These are phyloP conservation scores for Xylaria acuta DNA, from an alignment of 495 filamentous ascomycete genomes.

Conservation along the genomic window DNA sequence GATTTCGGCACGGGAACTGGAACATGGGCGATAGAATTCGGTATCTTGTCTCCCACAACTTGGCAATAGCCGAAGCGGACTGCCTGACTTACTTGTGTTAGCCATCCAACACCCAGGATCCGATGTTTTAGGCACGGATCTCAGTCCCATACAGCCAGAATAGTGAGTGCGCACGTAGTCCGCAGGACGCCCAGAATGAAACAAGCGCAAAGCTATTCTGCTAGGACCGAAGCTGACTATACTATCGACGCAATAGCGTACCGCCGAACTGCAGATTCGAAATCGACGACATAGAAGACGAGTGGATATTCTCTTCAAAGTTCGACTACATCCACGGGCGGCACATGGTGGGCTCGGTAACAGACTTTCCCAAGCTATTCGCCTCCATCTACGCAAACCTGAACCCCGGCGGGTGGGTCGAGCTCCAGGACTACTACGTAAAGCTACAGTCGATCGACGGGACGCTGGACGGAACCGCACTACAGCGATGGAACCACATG, in stretches of 20 bases:
- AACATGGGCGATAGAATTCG: slow-evolving; percentile 56
- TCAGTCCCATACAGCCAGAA: slow-evolving; percentile 55
- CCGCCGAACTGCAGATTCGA: slow-evolving; percentile 58
- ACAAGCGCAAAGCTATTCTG: neutral
- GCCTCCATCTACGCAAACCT: slow-evolving; percentile 48
- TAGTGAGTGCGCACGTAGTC: slow-evolving; percentile 35
- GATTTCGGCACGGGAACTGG: slow-evolving; percentile 58
- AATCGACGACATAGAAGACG: slow-evolving; percentile 59
- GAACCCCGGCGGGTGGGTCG: slow-evolving; percentile 59
- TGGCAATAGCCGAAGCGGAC: neutral
- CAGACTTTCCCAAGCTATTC: slow-evolving; percentile 51
- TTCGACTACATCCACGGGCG: slow-evolving; percentile 62
- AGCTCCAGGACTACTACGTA: slow-evolving; percentile 53
- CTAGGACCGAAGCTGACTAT: neutral
- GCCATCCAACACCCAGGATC: slow-evolving; percentile 27
- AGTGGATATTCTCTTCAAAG: slow-evolving; percentile 50
- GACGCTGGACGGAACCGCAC: slow-evolving; percentile 35
- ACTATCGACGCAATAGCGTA: slow-evolving; percentile 26
- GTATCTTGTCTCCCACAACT: slow-evolving; percentile 38
- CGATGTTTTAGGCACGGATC: slow-evolving; percentile 51
- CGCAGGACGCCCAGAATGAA: neutral
- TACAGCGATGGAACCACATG: slow-evolving; percentile 43
- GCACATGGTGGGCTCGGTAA: slow-evolving; percentile 51
- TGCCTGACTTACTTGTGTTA: neutral
- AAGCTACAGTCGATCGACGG: slow-evolving; percentile 42